These are phyloP conservation scores for Vitis rupestris DNA, from an alignment of 164 flowering plant species.

Conservation along the genomic window DNA sequence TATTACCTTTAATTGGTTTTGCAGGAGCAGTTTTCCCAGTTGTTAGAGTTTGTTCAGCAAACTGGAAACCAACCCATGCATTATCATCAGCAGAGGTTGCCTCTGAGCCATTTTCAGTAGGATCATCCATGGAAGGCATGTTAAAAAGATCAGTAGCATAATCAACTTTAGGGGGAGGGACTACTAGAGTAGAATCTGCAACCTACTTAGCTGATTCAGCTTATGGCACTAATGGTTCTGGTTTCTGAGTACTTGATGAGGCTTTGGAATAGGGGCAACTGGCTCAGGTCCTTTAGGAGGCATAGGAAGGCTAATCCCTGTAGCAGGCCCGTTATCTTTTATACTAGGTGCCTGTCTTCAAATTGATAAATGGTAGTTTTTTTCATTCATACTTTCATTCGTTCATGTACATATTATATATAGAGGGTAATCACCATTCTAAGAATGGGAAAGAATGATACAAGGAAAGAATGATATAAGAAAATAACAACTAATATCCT, in stretches of 20 bases:
- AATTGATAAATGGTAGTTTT: too few relatives aligned
- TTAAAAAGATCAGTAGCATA: conserved; percentile 85
- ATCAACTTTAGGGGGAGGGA: conserved; percentile 66
- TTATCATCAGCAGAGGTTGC: conserved; percentile 57
- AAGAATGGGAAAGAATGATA: too few relatives aligned
- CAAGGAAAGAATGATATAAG: too few relatives aligned
- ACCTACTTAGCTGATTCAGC: conserved; percentile 37
- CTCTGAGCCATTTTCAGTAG: conserved; percentile 59
- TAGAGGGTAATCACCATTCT: too few relatives aligned
- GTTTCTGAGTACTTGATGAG: conserved; percentile 38
- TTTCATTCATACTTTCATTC: too few relatives aligned
- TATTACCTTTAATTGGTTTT: conserved; percentile 42
- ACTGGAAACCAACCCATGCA: conserved; percentile 92
- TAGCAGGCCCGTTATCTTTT: conserved; percentile 30
- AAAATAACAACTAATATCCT: too few relatives aligned
- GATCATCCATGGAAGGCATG: conserved; percentile 81
- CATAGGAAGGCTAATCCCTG: conserved; percentile 48
- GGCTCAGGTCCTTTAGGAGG: conserved; percentile 65
- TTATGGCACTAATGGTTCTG: conserved; percentile 29
- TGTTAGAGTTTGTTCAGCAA: conserved; percentile 59
- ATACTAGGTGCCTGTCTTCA: conserved; percentile 32
- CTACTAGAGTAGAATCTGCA: conserved; percentile 31
- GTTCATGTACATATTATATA: too few relatives aligned
- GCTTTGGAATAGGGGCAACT: conserved; percentile 38
- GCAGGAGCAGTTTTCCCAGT: conserved; percentile 41